phyloP scores from a whole-genome alignment of 1,284 basidiomycete species.

The Ustilago xerochloae region DNA sequence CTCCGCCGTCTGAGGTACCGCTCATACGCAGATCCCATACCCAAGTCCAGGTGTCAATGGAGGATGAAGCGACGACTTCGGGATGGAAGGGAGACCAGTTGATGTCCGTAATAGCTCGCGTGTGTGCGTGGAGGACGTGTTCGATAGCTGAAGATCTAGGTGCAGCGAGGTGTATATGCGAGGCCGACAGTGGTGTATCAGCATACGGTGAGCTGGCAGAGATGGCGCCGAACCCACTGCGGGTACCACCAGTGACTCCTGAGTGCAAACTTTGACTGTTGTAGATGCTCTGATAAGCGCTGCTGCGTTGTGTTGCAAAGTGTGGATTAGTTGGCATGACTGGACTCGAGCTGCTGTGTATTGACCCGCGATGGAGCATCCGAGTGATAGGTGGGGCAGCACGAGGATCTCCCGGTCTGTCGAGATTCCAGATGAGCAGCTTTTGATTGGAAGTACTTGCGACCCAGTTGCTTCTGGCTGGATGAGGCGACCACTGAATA shows the following conservation, averaged over 20 bases:
- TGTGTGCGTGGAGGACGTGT: slow-evolving; percentile 62
- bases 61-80: slow-evolving; percentile 63
- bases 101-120: slow-evolving; percentile 67
- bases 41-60: slow-evolving; percentile 67
- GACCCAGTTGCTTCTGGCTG: slow-evolving; percentile 83
- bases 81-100: slow-evolving; percentile 67
- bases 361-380: slow-evolving; percentile 29
- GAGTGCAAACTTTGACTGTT: slow-evolving; percentile 39
- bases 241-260: slow-evolving; percentile 38
- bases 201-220: slow-evolving; percentile 23
- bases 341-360: slow-evolving; percentile 36
- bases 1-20: slow-evolving; percentile 19
- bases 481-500: slow-evolving; percentile 95
- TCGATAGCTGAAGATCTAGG: slow-evolving; percentile 57
- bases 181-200: slow-evolving; percentile 25
- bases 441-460: slow-evolving; percentile 96
- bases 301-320: slow-evolving; percentile 33
- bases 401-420: slow-evolving; percentile 61
- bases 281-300: slow-evolving; percentile 41
- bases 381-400: slow-evolving; percentile 24
- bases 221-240: slow-evolving; percentile 28
- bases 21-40: slow-evolving; percentile 65
- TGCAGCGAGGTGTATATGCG: slow-evolving; percentile 12
- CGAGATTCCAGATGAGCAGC: slow-evolving; percentile 94
- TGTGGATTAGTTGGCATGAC: slow-evolving; percentile 33